Evolutionary conservation across 1,139 yeast species (phyloP).

Genomic region (Schwanniomyces etchellsii): DNA sequence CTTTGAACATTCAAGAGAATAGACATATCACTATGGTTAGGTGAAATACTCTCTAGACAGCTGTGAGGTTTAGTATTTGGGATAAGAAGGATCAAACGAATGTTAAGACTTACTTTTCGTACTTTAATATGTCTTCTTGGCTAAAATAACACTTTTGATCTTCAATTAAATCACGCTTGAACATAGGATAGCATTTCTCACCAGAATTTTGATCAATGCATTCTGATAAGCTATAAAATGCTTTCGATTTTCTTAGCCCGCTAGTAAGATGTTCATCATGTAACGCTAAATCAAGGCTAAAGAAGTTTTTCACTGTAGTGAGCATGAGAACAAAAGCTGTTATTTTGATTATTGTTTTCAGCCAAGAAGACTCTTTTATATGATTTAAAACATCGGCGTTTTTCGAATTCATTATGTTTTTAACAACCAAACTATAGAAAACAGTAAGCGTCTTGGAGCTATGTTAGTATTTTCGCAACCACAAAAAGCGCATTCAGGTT

Average conservation of each 20-base stretch:
- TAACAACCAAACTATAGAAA: no score
- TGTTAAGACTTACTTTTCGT: slow-evolving; percentile 8
- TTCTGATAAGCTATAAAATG: slow-evolving; percentile 9
- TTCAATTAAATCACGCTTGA: slow-evolving; percentile 6
- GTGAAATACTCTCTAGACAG: slow-evolving; percentile 15
- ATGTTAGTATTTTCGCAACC: no score
- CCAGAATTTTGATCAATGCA: slow-evolving; percentile 13
- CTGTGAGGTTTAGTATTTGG: slow-evolving; percentile 6
- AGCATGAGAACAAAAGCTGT: no score
- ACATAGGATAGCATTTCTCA: slow-evolving; percentile 10
- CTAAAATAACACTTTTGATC: slow-evolving; percentile 7
- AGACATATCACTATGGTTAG: slow-evolving; percentile 14
- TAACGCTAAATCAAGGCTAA: no score
- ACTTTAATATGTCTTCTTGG: slow-evolving; percentile 4
- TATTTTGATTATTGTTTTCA: no score
- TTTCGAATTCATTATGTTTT: no score
- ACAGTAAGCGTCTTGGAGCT: no score
- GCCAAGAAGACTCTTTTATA: no score
- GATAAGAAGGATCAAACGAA: background rate
- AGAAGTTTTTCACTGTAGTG: no score
- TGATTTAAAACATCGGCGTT: no score
- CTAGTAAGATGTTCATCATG: no score
- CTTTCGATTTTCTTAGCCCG: slow-evolving; percentile 3
- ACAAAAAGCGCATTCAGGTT: no score
- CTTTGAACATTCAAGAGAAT: slow-evolving; percentile 17